Conservation (phyloP, 2,329 filamentous ascomycete species). For the Hypomyces rosellus region DNA sequence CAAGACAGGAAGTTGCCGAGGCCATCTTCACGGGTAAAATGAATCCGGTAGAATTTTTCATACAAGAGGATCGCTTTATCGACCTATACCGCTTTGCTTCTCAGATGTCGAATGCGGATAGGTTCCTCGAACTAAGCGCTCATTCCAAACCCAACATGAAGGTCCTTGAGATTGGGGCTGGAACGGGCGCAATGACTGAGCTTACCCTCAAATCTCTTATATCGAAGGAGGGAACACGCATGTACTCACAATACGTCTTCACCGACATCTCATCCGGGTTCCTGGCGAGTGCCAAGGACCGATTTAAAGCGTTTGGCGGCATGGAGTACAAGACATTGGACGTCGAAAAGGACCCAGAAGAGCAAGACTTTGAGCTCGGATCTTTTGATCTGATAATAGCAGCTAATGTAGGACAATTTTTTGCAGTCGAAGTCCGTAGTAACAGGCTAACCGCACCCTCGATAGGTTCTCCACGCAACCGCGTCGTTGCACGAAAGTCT, state of each 20-base stretch:
- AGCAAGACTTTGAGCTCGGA: conserved; percentile 24
- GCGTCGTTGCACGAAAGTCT: background rate
- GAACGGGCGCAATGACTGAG: conserved; percentile 28
- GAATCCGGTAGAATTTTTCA: background rate
- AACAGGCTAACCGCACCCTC: too few species aligned
- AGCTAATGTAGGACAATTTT: too few species aligned
- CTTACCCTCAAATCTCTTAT: conserved; percentile 14
- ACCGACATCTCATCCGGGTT: conserved; percentile 20
- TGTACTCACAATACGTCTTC: conserved; percentile 17
- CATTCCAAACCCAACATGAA: conserved; percentile 11
- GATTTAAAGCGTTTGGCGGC: conserved; percentile 9
- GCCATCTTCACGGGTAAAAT: too few species aligned
- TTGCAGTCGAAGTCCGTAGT: too few species aligned
- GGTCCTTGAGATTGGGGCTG: conserved; percentile 28
- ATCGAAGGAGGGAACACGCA: background rate
- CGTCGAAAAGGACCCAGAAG: conserved; percentile 13
- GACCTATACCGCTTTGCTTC: background rate
- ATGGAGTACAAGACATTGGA: conserved; percentile 7
- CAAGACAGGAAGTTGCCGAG: background rate
- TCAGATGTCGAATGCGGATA: background rate
- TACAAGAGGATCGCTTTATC: background rate
- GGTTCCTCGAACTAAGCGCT: conserved; percentile 1
- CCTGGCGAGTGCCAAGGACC: conserved; percentile 17
- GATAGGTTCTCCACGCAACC: conserved; percentile 12
- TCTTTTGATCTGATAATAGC: conserved; percentile 33